Percentiles rank a stretch among this genome's conserved stretches.
Conservation (phyloP, 1,284 basidiomycete genomes). For the Boletellus deceptivus region DNA sequence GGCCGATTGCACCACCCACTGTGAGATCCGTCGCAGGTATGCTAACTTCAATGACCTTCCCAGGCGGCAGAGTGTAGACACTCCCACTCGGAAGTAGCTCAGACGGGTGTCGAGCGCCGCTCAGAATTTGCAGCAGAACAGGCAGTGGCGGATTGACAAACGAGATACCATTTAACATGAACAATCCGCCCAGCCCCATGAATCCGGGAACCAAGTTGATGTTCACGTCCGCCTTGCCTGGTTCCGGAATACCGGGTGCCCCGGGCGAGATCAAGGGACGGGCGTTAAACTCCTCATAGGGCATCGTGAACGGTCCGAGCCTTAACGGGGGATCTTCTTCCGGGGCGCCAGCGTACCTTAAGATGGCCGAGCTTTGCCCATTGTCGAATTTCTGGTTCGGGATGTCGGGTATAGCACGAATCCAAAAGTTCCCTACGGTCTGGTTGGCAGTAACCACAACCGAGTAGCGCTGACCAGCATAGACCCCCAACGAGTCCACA, state of each 20-base stretch:
- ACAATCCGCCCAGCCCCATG: slow-evolving; percentile 2
- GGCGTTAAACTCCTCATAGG: slow-evolving; percentile 39
- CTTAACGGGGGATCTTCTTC: slow-evolving; percentile 39
- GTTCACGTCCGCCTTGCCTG: slow-evolving; percentile 40
- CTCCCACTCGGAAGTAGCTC: slow-evolving; percentile 40
- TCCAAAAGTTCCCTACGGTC: slow-evolving; percentile 41
- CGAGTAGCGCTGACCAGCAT: slow-evolving; percentile 39
- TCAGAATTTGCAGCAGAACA: slow-evolving; percentile 43
- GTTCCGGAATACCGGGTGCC: slow-evolving; percentile 37
- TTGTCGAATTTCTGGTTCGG: slow-evolving; percentile 32
- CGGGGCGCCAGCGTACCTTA: slow-evolving; percentile 49
- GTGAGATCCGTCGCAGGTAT: slow-evolving; percentile 21
- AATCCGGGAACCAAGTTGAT: slow-evolving; percentile 36
- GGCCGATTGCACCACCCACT: slow-evolving; percentile 23
- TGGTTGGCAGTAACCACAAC: slow-evolving; percentile 33
- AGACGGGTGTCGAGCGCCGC: slow-evolving; percentile 36
- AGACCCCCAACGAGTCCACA: slow-evolving; percentile 40
- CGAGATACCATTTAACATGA: slow-evolving; percentile 26
- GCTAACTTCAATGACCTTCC: slow-evolving; percentile 38
- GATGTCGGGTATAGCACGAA: slow-evolving; percentile 30
- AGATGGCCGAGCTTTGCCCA: slow-evolving; percentile 48
- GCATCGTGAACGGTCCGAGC: slow-evolving; percentile 26
- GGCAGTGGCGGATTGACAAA: slow-evolving; percentile 31
- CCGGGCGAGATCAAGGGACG: slow-evolving; percentile 32
- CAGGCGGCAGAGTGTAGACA: slow-evolving; percentile 33